Evolutionary conservation across 2,329 filamentous ascomycete species (phyloP).

Genomic region (Fusarium sterilihyphosum): DNA sequence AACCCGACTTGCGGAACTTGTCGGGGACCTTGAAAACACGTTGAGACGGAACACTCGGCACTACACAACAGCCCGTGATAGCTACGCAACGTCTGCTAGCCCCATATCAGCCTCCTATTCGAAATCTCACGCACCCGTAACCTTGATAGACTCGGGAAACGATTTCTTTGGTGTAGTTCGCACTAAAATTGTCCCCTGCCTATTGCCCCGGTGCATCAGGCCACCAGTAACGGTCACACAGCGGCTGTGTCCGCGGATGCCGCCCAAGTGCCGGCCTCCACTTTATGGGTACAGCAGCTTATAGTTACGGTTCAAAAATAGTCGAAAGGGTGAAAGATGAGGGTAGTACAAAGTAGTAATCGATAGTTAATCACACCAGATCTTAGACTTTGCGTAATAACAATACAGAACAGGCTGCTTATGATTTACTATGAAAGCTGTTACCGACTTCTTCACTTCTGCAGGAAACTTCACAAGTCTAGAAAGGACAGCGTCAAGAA

Average conservation of each 20-base stretch:
- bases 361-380: neutral
- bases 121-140: neutral
- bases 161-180: neutral
- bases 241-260: neutral
- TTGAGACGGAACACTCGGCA: neutral
- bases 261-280: neutral
- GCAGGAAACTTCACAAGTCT: neutral
- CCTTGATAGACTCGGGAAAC: neutral
- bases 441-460: no score
- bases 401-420: no score
- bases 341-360: neutral
- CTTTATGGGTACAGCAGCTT: neutral
- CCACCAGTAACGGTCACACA: neutral
- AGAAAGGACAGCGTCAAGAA: neutral
- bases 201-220: neutral
- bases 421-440: no score
- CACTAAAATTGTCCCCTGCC: neutral
- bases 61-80: neutral
- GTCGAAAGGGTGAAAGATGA: neutral
- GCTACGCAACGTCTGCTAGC: neutral
- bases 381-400: neutral
- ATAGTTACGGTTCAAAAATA: neutral
- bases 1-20: neutral
- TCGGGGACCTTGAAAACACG: rapidly evolving
- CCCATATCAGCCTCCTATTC: neutral